Conservation (phyloP, 2,329 filamentous ascomycete genomes). For the Pseudogymnoascus sp. region DNA sequence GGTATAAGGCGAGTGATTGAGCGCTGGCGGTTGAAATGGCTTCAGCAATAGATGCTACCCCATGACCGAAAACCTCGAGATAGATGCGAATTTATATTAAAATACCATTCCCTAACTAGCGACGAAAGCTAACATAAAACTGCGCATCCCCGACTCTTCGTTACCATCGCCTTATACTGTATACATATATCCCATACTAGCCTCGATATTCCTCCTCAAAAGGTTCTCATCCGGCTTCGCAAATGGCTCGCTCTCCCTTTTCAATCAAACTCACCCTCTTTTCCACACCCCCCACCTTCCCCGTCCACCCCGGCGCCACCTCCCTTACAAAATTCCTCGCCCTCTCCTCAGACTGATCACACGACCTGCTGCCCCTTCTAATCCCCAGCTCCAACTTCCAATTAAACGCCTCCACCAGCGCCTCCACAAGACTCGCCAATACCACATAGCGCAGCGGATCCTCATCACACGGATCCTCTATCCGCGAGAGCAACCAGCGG, state of each 20-base stretch:
- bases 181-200: not conserved
- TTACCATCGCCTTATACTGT: not conserved
- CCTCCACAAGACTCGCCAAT: constrained; percentile 23
- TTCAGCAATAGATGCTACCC: not conserved
- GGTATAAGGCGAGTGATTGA: constrained; percentile 53
- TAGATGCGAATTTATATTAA: not conserved
- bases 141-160: not conserved
- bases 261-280: not conserved
- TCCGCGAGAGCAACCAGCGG: constrained; percentile 19
- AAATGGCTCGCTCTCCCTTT: not conserved
- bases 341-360: not conserved
- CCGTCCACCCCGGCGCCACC: not conserved
- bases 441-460: constrained; percentile 26
- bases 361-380: not conserved
- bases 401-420: constrained; percentile 24
- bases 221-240: not conserved
- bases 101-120: not conserved
- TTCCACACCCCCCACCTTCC: not conserved
- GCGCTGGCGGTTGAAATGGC: not conserved
- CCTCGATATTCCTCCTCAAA: not conserved
- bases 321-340: not conserved
- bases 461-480: constrained; percentile 23
- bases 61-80: not conserved
- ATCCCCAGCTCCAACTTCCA: constrained; percentile 11
- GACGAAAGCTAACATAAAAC: not conserved